These are phyloP conservation scores for Huiozyma naganishii DNA, from an alignment of 805 yeast genomes.

Conservation along the genomic window DNA sequence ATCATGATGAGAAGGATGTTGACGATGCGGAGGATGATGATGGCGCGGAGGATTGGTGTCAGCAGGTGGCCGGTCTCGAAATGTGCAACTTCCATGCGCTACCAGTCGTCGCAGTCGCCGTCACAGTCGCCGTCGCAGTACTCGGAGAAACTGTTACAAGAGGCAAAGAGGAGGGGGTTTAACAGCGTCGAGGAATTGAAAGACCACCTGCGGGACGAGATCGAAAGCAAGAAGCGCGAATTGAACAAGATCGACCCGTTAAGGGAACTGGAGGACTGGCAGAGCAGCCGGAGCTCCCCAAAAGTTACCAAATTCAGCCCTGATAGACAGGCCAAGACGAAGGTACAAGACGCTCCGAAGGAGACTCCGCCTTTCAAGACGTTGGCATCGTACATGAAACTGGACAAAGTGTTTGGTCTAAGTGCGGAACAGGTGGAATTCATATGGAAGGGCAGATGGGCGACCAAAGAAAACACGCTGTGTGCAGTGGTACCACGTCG, in stretches of 20 bases:
- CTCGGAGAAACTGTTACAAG: constrained; percentile 28
- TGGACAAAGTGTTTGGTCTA: constrained; percentile 50
- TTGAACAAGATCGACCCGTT: constrained; percentile 59
- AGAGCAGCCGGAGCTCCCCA: constrained; percentile 6
- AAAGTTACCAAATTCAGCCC: constrained; percentile 11
- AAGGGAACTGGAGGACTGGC: constrained; percentile 45
- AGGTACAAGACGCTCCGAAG: constrained; percentile 1
- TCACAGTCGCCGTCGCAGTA: constrained; percentile 13
- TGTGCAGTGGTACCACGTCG: constrained; percentile 51
- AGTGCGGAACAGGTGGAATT: constrained; percentile 56
- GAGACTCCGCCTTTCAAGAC: constrained; percentile 41
- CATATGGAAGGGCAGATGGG: constrained; percentile 85
- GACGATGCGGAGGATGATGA: too few relatives aligned
- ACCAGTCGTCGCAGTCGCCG: too few relatives aligned
- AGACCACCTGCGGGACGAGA: constrained; percentile 48
- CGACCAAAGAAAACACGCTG: constrained; percentile 44
- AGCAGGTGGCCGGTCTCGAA: too few relatives aligned
- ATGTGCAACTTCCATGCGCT: too few relatives aligned
- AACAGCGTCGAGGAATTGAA: constrained; percentile 45
- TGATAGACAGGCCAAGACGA: constrained; percentile 29
- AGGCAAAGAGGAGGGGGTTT: constrained; percentile 28
- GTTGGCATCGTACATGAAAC: constrained; percentile 57
- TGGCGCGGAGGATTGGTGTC: too few relatives aligned
- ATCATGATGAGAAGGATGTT: too few relatives aligned
- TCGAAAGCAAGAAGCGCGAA: constrained; percentile 44